Evolutionary conservation across 768 basidiomycete genomes (phyloP), one percentile per base, ranked within the genome.

Genomic region (Cystobasidium ongulense): DNA sequence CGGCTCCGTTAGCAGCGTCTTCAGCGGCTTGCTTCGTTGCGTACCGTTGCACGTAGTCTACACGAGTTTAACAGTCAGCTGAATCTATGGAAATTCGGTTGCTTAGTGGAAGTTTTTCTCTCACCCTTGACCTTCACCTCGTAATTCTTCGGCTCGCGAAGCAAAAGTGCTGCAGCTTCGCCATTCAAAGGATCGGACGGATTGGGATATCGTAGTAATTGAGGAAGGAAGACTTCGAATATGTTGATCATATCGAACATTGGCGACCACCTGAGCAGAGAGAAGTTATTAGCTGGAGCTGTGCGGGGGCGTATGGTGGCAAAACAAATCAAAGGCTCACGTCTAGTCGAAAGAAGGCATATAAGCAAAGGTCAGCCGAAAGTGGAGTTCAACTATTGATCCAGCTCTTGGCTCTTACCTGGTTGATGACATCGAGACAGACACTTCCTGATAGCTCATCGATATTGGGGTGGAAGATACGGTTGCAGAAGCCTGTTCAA

Each of bases 221-320:
- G 96, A 2, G 96, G 96, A 52, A 99, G 85, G 84, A 99, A 99
- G 63, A 91, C 89, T 81, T 99, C 96, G 80, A 99, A 98, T 76
- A 99, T 98, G 81, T 99, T 99, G 84, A 97, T 91, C 90, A 98
- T 94, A 82, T 98, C 95, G 80, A 96, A 99, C 96, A 99, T 98
- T 1, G 96, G 96, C 50, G 96, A 98, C 96, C 96, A 99, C 18
- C 95, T 59, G 21, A 5, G 57, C 5, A 35, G 43, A 8, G 46
- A 8, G 8, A 50, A 50, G 21, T 4, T 8, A n/a, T 50, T 50
- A 50, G 46, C n/a, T 11, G 10, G 10, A 50, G 18, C 15, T 3
- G 46, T 3, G 46, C 46, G n/a, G 4, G 3, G 15, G 39, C 39
- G 7, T 11, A 50, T 4, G 21, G 46, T 50, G 46, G 46, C 46